These are phyloP conservation scores for Chamaecyparis obtusa DNA, from an alignment of 75 land plant genomes.

Conservation along the genomic window DNA sequence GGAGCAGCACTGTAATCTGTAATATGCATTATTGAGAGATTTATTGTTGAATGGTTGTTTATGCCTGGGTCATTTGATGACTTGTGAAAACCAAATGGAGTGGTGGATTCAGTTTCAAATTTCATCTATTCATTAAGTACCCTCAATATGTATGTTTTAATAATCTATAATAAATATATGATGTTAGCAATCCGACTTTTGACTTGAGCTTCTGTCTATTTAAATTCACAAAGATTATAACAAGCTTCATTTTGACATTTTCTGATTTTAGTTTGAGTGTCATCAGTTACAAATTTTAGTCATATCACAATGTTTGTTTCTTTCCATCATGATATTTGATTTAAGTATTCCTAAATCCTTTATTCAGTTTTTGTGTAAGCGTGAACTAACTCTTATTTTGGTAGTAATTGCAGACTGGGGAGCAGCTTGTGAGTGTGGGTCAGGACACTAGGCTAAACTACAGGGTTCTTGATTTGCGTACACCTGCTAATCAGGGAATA, in stretches of 20 bases:
- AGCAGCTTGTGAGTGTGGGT: slow-evolving; percentile 68
- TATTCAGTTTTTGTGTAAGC: neutral
- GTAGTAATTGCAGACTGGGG: slow-evolving; percentile 53
- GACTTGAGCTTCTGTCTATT: neutral
- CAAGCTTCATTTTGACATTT: neutral
- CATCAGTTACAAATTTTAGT: neutral
- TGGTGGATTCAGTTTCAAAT: neutral
- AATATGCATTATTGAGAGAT: neutral
- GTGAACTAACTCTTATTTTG: neutral
- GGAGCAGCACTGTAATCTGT: neutral
- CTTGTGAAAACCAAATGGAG: neutral
- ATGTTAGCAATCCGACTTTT: neutral
- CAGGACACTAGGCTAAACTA: slow-evolving; percentile 87
- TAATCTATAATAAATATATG: neutral
- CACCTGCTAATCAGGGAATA: slow-evolving; percentile 90
- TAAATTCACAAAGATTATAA: neutral
- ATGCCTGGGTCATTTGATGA: neutral
- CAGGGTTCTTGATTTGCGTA: slow-evolving; percentile 81
- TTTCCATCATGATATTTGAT: neutral
- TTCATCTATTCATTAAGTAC: neutral
- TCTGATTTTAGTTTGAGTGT: neutral
- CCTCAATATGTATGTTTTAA: neutral
- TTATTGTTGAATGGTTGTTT: neutral
- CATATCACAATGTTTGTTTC: neutral
- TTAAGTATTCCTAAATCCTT: neutral